Evolutionary conservation across 2,329 filamentous ascomycete species (phyloP).

Genomic region (Blastomyces parvus): DNA sequence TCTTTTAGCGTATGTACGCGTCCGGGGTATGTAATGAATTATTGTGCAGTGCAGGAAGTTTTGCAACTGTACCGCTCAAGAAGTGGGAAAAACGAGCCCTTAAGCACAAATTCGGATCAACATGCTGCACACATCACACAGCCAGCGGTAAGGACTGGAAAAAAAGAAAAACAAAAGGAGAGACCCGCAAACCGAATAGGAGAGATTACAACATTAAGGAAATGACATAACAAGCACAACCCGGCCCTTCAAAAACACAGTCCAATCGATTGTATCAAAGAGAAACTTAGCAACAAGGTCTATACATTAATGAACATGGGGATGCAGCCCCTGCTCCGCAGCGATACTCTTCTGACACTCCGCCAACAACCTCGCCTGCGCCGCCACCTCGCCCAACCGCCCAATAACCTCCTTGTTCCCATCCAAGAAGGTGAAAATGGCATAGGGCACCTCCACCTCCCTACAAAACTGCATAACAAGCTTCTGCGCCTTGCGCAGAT

Average conservation of each 20-base stretch:
- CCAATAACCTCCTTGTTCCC: slow-evolving; percentile 75
- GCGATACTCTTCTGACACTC: slow-evolving; percentile 54
- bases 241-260: not conserved
- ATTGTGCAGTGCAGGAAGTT: not conserved
- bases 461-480: slow-evolving; percentile 72
- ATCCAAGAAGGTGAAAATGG: slow-evolving; percentile 73
- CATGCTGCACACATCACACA: not conserved
- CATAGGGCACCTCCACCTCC: slow-evolving; percentile 75
- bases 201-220: not conserved
- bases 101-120: too few species aligned
- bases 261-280: not conserved
- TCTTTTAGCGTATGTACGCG: not conserved
- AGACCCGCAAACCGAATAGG: not conserved
- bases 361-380: slow-evolving; percentile 65
- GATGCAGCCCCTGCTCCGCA: slow-evolving; percentile 12
- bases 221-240: not conserved
- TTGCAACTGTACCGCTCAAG: not conserved
- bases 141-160: not conserved
- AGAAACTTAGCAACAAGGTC: not conserved
- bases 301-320: not conserved
- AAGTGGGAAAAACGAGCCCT: too few species aligned
- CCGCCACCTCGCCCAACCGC: slow-evolving; percentile 65
- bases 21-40: not conserved
- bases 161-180: not conserved
- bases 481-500: slow-evolving; percentile 63